These are phyloP conservation scores for Syncephalastrum contaminatum DNA, from an alignment of 371 early-diverging fungal species.

Conservation along the genomic window DNA sequence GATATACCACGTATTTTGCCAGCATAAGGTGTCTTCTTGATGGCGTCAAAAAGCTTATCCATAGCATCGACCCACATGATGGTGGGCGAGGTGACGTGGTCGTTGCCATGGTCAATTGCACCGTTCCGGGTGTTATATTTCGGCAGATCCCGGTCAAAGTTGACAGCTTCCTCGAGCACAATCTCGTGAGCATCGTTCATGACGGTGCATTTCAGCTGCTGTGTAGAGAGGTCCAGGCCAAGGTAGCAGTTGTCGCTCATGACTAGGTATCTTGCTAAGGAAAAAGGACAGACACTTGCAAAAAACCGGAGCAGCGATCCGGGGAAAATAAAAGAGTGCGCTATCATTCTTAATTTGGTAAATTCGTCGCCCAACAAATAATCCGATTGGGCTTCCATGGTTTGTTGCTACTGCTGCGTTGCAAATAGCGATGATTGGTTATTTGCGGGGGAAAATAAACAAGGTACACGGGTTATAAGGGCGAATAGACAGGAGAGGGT, in stretches of 20 bases:
- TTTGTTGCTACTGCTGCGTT: too few relatives aligned
- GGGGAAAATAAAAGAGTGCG: too few relatives aligned
- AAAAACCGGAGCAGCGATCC: too few relatives aligned
- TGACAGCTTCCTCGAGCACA: slow-evolving; percentile 48
- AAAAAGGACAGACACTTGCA: too few relatives aligned
- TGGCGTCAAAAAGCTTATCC: slow-evolving; percentile 53
- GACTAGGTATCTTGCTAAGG: too few relatives aligned
- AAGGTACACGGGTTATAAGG: too few relatives aligned
- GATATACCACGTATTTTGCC: slow-evolving; percentile 55
- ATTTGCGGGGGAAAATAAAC: too few relatives aligned
- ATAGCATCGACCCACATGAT: slow-evolving; percentile 83
- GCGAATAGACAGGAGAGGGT: too few relatives aligned
- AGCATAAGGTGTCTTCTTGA: slow-evolving; percentile 29
- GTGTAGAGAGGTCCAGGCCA: slow-evolving; percentile 79
- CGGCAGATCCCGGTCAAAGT: slow-evolving; percentile 62
- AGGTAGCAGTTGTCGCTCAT: slow-evolving; percentile 30
- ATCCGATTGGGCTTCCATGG: too few relatives aligned
- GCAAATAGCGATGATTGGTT: too few relatives aligned
- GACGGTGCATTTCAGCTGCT: slow-evolving; percentile 72
- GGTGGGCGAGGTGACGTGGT: slow-evolving; percentile 64
- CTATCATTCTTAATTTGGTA: too few relatives aligned
- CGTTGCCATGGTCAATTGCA: slow-evolving; percentile 43
- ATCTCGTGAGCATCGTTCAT: slow-evolving; percentile 37
- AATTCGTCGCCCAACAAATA: too few relatives aligned
- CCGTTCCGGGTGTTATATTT: slow-evolving; percentile 54